Base-by-base conservation (phyloP, 2,329 filamentous ascomycete genomes). In the Magnaporthiopsis incrustans region DNA sequence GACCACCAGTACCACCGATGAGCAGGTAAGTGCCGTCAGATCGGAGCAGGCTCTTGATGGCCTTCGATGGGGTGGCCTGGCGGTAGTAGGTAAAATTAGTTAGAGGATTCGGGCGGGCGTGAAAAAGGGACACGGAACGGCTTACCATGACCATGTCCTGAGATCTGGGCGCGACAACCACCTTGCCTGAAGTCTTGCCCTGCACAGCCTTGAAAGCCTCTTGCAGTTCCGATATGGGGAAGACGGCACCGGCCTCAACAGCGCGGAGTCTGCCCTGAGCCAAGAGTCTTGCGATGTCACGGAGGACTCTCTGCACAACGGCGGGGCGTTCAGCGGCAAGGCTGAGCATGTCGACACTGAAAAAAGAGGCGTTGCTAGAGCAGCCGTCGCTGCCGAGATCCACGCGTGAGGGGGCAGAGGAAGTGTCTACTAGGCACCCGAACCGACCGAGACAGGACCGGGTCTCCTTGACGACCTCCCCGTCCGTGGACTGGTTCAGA, bases 1-100 rank as follows among this genome's bases (percentile, higher is more conserved):
- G 73, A 33, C 80, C 81, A 53, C 81, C 81, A 0, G 80, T 80
- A 25, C 81, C 80, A 18, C 82, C 81, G 30, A 83, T 77, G 56
- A 84, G 74, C 60, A 84, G 71, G 68, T 84, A 84, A 0, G 79
- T 79, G 3, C 75, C 78, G 64, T 82, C 74, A 1, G 69, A 62
- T 57, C 74, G 74, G 7, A 82, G 70, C 6, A 78, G 68, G 8
- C 75, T 70, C 27, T 70, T 59, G 33, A 64, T 62, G 26, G 64
- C 61, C 53, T 61, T 65, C 35, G 57, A 65, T 61, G 70, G 68
- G 3, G 58, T 60, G 14, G 63, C 58, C 66, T 70, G 15, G 7
- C 8, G 25, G n/a, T 30, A 67, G 68, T 68, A 70, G 27, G 5
- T 61, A 22, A 4, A 8, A 18, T 0, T 10, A 14, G 60, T 67